Evolutionary conservation across 1,284 basidiomycete species (phyloP), one percentile per base, ranked within the genome.

Genomic region (Phylloboletellus chloephorus): DNA sequence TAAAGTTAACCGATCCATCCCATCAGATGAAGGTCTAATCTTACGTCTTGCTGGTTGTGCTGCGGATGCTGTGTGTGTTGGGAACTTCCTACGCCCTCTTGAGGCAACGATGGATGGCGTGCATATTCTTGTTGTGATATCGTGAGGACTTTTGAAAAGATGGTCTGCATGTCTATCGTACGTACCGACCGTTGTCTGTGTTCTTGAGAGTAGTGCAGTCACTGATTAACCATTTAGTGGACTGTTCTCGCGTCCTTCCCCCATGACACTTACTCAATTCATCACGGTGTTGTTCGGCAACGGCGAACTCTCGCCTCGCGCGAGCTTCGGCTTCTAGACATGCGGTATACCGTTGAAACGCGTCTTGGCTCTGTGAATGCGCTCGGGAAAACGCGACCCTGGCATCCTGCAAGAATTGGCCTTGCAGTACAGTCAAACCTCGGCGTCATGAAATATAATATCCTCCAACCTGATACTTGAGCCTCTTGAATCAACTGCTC

Each of bases 281-380:
- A 52, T 85, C 82, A 44, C 80, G 73, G 38, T 78, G 75, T 58
- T 80, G 80, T 54, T 86, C 83, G 33, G 76, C 76, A 44, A 73
- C 65, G 10, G 62, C 63, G 7, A 84, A 76, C 44, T 80, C 76
- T 46, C 78, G 74, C 49, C 76, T 69, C 21, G 82, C 79, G 54
- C 76, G 76, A 31, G 69, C 67, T 56, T 87, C 82, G 6, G 74
- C 65, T 49, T 86, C 82, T 11, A 85, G 63, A 58, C 77, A 82
- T 8, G 75, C 68, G 11, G 74, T 83, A 54, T 87, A 87, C 43
- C 74, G 66, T 51, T 76, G 68, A 54, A 83, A 83, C 2, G 82
- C 73, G 32, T 86, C 83, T 51, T 84, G 79, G 0, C 80, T 79
- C 26, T 82, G 78, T 50, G 79, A 76, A 52, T 81, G 80, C 16